A percentile compares a stretch with the other conserved stretches of the same genome.
Evolutionary conservation across 257 asterid species (phyloP).

Genomic region (Lycium barbarum): DNA sequence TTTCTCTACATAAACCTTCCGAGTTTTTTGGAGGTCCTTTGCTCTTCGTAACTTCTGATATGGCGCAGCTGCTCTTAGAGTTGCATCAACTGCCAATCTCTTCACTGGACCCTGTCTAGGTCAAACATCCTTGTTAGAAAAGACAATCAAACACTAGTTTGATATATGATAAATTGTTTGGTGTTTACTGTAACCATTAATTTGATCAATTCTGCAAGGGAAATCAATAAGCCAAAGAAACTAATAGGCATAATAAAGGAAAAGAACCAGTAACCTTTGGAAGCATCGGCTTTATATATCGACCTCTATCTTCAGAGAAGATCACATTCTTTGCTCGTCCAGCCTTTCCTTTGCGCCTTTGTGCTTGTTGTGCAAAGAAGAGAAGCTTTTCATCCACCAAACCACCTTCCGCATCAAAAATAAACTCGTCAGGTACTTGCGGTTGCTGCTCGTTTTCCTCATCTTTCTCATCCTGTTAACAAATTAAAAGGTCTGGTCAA

Average conservation of each 20-base stretch:
- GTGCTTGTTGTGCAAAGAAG: conserved; percentile 99
- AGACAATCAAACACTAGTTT: conserved; percentile 21
- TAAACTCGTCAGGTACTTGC: conserved; percentile 95
- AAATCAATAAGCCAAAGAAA: conserved; percentile 5
- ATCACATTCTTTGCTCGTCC: conserved; percentile 97
- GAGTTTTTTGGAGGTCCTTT: conserved; percentile 68
- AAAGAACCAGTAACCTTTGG: conserved; percentile 73
- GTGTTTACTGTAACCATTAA: background rate
- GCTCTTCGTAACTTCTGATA: conserved; percentile 95
- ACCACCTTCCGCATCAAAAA: conserved; percentile 97
- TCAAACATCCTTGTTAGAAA: conserved; percentile 38
- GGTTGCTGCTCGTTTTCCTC: conserved; percentile 91
- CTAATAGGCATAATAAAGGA: conserved; percentile 8
- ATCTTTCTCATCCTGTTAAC: conserved; percentile 69
- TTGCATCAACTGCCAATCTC: conserved; percentile 99
- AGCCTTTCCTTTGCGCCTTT: conserved; percentile 85
- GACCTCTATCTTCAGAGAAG: conserved; percentile 97
- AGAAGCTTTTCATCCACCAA: conserved; percentile 96
- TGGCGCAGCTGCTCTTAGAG: conserved; percentile 99
- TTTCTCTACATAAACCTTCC: conserved; percentile 90
- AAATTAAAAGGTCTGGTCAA: conserved; percentile 32
- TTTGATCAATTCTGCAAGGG: background rate
- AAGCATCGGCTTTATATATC: conserved; percentile 97
- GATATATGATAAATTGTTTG: background rate
- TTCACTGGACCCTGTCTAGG: conserved; percentile 87